Evolutionary conservation across 306 rosid species (phyloP).

Genomic region (barrel medic (Medicago truncatula)): DNA sequence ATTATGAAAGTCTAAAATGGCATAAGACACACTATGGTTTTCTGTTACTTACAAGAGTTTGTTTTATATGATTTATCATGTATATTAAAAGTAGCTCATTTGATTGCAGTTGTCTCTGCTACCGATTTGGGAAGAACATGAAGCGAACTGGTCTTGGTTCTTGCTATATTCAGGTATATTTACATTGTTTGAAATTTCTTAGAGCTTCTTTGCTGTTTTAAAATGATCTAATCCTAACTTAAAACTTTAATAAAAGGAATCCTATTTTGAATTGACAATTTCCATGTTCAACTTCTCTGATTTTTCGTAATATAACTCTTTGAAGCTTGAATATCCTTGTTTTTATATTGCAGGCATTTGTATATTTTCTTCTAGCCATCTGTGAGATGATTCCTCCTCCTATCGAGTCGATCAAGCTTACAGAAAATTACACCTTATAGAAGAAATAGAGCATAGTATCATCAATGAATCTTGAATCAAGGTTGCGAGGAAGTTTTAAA

Average conservation of each 20-base stretch:
- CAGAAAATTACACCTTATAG: slow-evolving; percentile 26
- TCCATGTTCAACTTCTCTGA: not conserved
- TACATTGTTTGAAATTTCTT: slow-evolving; percentile 13
- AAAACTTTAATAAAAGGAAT: slow-evolving; percentile 3
- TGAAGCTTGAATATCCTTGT: slow-evolving; percentile 29
- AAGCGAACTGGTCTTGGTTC: slow-evolving; percentile 87
- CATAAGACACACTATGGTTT: not conserved
- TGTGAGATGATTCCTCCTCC: slow-evolving; percentile 72
- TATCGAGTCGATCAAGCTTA: slow-evolving; percentile 50
- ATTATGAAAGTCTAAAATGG: slow-evolving; percentile 1
- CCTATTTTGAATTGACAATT: slow-evolving; percentile 21
- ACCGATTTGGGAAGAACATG: slow-evolving; percentile 97
- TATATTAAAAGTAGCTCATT: slow-evolving; percentile 40
- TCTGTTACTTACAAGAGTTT: slow-evolving; percentile 2
- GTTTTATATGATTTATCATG: slow-evolving; percentile 28
- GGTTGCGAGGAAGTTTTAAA: slow-evolving; percentile 30
- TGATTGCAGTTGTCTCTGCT: slow-evolving; percentile 91
- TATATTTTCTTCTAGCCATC: slow-evolving; percentile 58
- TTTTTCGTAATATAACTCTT: slow-evolving; percentile 17
- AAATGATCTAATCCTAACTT: not conserved
- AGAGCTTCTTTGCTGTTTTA: slow-evolving; percentile 17
- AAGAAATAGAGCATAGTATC: slow-evolving; percentile 38
- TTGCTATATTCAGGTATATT: slow-evolving; percentile 72
- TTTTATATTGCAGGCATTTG: slow-evolving; percentile 66
- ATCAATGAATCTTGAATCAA: slow-evolving; percentile 43